Base-by-base conservation (phyloP, 2,329 filamentous ascomycete species). In the Immersiporthe knoxdaviesiana region DNA sequence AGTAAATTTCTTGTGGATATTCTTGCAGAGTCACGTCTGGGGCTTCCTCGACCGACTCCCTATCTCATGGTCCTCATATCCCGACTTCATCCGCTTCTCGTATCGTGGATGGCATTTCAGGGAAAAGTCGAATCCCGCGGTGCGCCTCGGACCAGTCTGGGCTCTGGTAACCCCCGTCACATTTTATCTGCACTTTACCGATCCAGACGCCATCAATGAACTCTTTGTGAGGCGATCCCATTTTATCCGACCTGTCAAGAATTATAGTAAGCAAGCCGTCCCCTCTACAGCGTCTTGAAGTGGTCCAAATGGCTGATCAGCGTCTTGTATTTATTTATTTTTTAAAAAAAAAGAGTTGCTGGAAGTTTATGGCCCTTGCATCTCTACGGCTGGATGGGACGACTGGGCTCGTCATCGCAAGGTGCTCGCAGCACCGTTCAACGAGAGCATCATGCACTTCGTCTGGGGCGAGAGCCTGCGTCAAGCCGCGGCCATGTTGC, bases 361-460 rank as follows among this genome's bases (percentile, higher is more conserved):
- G 18, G 74, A 74, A 47, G 60, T 78, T 1, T 78, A 76, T 39
- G 76, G 76, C 0, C 76, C 76, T 1, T 76, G 71, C 59, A 71
- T 78, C n/a, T 76, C 73, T 1, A 78, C 75, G 0, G 76, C 72
- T 4, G 66, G 68, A 11, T 75, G 70, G 73, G 72, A 75, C 5
- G 74, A 77, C n/a, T 77, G 76, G 76, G 69, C 74, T 41, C 75
- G 75, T 6, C 77, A 78, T 35, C 74, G 76, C 0, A 77, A 75
- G 58, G 68, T 73, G 0, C 56, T 76, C 8, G 76, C 75, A 0
- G 63, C 74, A 3, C 75, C 75, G 0, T 77, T 78, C 65, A 78
- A 76, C 56, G 75, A 78, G 69, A 70, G 64, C 6, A 73, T 74
- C 12, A 77, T 75, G 72, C 68, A 70, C 6, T 74, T 71, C n/a